Conservation (phyloP, 495 filamentous ascomycete genomes). For the Penicillium cinerascens region DNA sequence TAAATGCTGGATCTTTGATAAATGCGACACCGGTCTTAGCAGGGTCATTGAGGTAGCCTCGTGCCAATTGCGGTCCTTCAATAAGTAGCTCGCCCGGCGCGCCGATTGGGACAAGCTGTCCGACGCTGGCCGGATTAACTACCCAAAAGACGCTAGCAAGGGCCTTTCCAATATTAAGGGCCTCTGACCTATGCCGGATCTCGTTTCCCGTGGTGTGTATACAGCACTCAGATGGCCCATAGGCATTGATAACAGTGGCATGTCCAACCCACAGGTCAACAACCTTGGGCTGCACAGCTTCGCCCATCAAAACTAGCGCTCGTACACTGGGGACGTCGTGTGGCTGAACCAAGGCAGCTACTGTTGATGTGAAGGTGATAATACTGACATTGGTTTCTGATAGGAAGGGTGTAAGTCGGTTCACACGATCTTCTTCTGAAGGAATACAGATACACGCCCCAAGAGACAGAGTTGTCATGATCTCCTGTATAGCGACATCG, state of each 20-base stretch:
- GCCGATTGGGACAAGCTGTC: conserved; percentile 36
- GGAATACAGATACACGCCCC: conserved; percentile 12
- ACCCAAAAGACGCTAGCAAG: conserved; percentile 2
- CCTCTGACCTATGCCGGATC: too few species aligned
- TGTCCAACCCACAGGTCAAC: too few species aligned
- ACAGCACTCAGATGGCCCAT: neutral
- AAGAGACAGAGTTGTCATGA: conserved; percentile 38
- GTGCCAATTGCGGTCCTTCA: conserved; percentile 15
- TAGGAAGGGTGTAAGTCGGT: too few species aligned
- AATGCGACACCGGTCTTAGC: neutral
- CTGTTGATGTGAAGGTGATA: too few species aligned
- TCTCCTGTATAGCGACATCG: conserved; percentile 35
- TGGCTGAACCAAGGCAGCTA: too few species aligned
- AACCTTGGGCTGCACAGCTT: too few species aligned
- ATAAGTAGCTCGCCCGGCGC: conserved; percentile 44
- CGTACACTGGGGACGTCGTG: too few species aligned
- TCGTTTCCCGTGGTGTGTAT: neutral
- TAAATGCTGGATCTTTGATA: neutral
- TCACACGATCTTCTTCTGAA: too few species aligned
- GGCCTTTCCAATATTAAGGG: neutral
- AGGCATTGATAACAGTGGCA: neutral
- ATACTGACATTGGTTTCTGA: too few species aligned
- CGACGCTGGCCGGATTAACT: conserved; percentile 22
- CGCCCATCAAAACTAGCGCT: too few species aligned
- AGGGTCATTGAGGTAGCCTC: conserved; percentile 2